Percentiles rank a stretch among this genome's conserved stretches.
Evolutionary conservation across 2,329 filamentous ascomycete genomes (phyloP).

Genomic region (Aspergillus floridensis): DNA sequence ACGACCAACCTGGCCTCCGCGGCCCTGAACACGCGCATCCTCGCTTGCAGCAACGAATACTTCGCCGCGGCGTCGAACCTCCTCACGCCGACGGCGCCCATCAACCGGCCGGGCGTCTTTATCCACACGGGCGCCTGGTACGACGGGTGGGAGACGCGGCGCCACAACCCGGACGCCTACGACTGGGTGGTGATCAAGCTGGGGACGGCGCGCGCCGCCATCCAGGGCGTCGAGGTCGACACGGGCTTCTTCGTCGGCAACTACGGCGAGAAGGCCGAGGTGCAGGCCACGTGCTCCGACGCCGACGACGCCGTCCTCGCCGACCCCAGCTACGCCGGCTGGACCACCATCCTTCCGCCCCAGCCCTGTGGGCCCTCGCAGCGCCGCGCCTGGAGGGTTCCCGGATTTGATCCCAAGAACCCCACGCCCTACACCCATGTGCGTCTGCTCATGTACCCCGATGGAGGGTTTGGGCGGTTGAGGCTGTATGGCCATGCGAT

Average conservation of each 20-base stretch:
- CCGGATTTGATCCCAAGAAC: constrained; percentile 20
- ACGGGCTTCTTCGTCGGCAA: constrained; percentile 48
- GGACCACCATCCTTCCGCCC: constrained; percentile 40
- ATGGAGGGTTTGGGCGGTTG: constrained; percentile 45
- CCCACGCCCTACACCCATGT: constrained; percentile 44
- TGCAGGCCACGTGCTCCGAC: constrained; percentile 35
- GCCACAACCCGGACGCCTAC: constrained; percentile 57
- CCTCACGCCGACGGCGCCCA: constrained; percentile 54
- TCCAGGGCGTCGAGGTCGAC: constrained; percentile 46
- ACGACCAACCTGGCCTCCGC: constrained; percentile 50
- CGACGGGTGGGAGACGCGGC: constrained; percentile 63
- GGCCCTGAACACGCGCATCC: constrained; percentile 52
- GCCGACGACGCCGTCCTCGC: constrained; percentile 31
- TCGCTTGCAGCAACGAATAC: constrained; percentile 60
- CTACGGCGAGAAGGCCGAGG: constrained; percentile 42
- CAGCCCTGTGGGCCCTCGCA: constrained; percentile 42
- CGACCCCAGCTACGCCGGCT: constrained; percentile 33
- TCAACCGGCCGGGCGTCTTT: constrained; percentile 58
- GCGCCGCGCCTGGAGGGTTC: constrained; percentile 43
- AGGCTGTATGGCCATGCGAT: constrained; percentile 44
- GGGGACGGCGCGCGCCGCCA: constrained; percentile 47
- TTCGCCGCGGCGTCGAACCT: constrained; percentile 61
- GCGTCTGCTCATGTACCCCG: constrained; percentile 46
- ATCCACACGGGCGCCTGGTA: constrained; percentile 62
- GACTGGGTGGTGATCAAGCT: constrained; percentile 62